A percentile compares a stretch with the other conserved stretches of the same genome.
These are phyloP conservation scores for Turnera subulata DNA, from an alignment of 345 rosid genomes.

Conservation along the genomic window DNA sequence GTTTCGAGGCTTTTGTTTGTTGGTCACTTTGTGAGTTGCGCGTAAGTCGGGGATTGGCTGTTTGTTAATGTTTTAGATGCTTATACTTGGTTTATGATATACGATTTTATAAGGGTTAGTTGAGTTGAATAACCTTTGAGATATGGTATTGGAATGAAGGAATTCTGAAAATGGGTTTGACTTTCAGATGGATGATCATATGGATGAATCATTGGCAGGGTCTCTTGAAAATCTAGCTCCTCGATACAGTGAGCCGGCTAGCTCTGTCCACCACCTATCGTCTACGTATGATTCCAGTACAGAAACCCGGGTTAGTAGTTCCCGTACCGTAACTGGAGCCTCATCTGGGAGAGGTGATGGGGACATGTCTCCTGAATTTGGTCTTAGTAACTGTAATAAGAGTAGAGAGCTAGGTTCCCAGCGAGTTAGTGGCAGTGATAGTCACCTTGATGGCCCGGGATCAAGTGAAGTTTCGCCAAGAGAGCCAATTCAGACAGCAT, in stretches of 20 bases:
- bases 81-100: too few relatives aligned
- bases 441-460: neutral
- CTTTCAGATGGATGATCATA: slow-evolving; percentile 9
- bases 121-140: neutral
- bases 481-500: neutral
- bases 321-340: slow-evolving; percentile 1
- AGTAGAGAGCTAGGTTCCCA: neutral
- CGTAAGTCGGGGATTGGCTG: neutral
- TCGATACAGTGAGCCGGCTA: slow-evolving; percentile 1
- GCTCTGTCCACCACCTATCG: slow-evolving; percentile 8
- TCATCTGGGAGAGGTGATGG: slow-evolving; percentile 4
- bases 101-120: too few relatives aligned
- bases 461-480: neutral
- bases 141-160: neutral
- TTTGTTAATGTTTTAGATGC: too few relatives aligned
- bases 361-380: neutral
- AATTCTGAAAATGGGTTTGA: neutral
- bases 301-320: slow-evolving; percentile 1
- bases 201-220: slow-evolving; percentile 4
- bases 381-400: neutral
- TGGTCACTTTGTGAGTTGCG: neutral
- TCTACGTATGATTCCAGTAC: neutral
- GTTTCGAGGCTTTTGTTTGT: neutral
- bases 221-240: neutral
- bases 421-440: neutral